Percentiles rank a stretch among this genome's conserved stretches.
Conservation (phyloP, 352 stramenopile species). For the Nothophytophthora sp. region DNA sequence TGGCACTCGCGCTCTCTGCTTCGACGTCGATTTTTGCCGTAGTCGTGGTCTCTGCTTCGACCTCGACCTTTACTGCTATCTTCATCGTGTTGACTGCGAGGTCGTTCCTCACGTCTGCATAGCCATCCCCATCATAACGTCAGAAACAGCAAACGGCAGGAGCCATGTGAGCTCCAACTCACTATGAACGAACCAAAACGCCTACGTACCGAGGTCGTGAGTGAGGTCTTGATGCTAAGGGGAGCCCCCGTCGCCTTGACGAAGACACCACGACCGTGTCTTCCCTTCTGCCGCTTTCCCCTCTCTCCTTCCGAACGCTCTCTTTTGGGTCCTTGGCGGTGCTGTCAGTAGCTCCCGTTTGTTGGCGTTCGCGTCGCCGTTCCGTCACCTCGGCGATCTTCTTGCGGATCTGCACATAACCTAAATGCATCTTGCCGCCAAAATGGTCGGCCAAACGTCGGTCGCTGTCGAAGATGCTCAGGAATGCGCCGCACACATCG, state of each 20-base stretch:
- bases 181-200: not conserved
- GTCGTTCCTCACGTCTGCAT: constrained; percentile 13
- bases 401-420: constrained; percentile 87
- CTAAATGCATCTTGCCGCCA: constrained; percentile 90
- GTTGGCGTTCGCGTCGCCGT: constrained; percentile 23
- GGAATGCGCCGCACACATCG: constrained; percentile 90
- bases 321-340: too few species aligned
- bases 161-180: too few species aligned
- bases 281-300: not conserved
- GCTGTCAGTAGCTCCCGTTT: too few species aligned
- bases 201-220: constrained; percentile 20
- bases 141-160: too few species aligned
- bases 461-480: constrained; percentile 93
- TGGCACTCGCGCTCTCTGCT: constrained; percentile 11
- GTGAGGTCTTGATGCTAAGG: constrained; percentile 4
- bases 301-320: too few species aligned
- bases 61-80: not conserved
- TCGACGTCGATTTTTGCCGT: constrained; percentile 4
- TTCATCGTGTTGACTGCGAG: not conserved
- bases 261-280: not conserved
- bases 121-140: too few species aligned
- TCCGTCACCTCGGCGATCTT: constrained; percentile 80
- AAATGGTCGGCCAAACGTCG: constrained; percentile 89
- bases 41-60: constrained; percentile 1
- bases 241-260: constrained; percentile 1